A percentile compares a stretch with the other conserved stretches of the same genome.
phyloP scores from a whole-genome alignment of 805 yeast species.

The Metschnikowia kofuensis region DNA sequence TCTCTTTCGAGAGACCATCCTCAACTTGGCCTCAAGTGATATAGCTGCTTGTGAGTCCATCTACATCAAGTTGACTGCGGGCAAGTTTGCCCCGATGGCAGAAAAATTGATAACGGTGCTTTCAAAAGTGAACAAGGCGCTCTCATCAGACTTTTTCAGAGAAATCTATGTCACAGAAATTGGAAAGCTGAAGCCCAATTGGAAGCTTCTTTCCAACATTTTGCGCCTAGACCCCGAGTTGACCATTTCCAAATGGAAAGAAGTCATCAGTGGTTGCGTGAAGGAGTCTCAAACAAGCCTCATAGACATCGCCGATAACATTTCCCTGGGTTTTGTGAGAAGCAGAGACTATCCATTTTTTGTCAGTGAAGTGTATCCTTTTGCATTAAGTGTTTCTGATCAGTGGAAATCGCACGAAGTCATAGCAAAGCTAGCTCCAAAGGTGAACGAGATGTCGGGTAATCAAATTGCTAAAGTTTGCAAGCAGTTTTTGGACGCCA shows the following conservation, averaged over 20 bases:
- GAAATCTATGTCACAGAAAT: slow-evolving; percentile 35
- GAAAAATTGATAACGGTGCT: slow-evolving; percentile 46
- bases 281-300: neutral
- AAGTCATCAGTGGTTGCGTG: slow-evolving; percentile 23
- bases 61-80: slow-evolving; percentile 39
- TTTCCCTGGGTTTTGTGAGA: slow-evolving; percentile 48
- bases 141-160: slow-evolving; percentile 51
- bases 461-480: slow-evolving; percentile 36
- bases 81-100: slow-evolving; percentile 36
- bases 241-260: slow-evolving; percentile 44
- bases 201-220: slow-evolving; percentile 47
- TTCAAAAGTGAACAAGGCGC: slow-evolving; percentile 48
- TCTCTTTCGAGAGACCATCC: slow-evolving; percentile 28
- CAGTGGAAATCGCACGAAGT: slow-evolving; percentile 30
- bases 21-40: slow-evolving; percentile 30
- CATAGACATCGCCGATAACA: slow-evolving; percentile 22
- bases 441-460: slow-evolving; percentile 45
- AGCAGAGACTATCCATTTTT: slow-evolving; percentile 59
- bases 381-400: slow-evolving; percentile 17
- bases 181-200: slow-evolving; percentile 25
- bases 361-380: slow-evolving; percentile 43
- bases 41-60: slow-evolving; percentile 46
- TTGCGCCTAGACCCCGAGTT: slow-evolving; percentile 56
- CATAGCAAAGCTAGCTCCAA: slow-evolving; percentile 35
- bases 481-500: slow-evolving; percentile 3